phyloP scores from a whole-genome alignment of 2,329 filamentous ascomycete genomes.

The Beauveria australis region DNA sequence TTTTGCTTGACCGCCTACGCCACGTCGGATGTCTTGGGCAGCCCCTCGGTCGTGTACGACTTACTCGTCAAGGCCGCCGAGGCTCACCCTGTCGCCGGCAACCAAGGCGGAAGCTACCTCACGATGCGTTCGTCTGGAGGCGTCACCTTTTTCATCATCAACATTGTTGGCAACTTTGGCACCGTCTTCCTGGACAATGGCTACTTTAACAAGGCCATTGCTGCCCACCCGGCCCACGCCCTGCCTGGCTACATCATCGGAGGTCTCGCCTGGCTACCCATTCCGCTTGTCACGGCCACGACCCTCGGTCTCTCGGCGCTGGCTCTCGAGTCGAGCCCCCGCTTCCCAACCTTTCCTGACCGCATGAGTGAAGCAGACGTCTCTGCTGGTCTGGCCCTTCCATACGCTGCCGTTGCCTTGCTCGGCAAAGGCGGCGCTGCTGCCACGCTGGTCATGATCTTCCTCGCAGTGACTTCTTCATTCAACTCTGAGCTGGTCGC shows the following conservation, averaged over 20 bases:
- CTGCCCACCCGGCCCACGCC: constrained; percentile 75
- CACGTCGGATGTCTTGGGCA: constrained; percentile 63
- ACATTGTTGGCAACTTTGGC: constrained; percentile 66
- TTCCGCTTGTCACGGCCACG: constrained; percentile 82
- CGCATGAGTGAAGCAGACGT: constrained; percentile 69
- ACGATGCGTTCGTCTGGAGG: constrained; percentile 70
- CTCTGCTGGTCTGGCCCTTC: constrained; percentile 73
- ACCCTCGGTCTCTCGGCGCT: constrained; percentile 80
- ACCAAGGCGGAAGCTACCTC: constrained; percentile 72
- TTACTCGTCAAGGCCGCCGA: constrained; percentile 60
- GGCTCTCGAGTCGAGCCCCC: constrained; percentile 65
- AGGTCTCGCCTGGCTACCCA: constrained; percentile 84
- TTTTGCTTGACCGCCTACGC: constrained; percentile 80
- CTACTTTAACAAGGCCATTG: constrained; percentile 92
- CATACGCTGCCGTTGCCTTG: constrained; percentile 75
- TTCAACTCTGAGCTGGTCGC: constrained; percentile 79
- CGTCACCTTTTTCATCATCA: constrained; percentile 86
- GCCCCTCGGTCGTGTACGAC: constrained; percentile 70
- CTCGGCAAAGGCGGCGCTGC: constrained; percentile 75
- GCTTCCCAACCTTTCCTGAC: constrained; percentile 64
- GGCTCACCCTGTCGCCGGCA: constrained; percentile 68
- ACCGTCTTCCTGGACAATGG: constrained; percentile 82
- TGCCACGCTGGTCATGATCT: constrained; percentile 71
- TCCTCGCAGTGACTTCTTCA: constrained; percentile 84
- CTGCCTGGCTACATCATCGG: constrained; percentile 84